These are phyloP conservation scores for Nicotiana knightiana DNA, from an alignment of 257 asterid genomes.

Conservation along the genomic window DNA sequence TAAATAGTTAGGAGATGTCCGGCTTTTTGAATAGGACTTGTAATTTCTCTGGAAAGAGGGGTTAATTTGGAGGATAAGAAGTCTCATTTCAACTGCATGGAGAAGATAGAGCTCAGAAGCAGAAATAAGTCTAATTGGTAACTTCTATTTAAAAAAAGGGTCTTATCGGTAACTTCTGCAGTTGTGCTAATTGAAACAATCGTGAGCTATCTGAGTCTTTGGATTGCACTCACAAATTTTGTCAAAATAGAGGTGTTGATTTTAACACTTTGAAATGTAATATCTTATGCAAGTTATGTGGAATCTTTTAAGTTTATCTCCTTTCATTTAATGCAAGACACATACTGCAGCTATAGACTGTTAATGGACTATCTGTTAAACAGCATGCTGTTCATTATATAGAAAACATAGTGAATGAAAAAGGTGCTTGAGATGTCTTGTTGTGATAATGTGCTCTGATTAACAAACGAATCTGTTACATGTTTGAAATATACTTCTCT, in stretches of 20 bases:
- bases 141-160: background rate
- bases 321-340: background rate
- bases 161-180: background rate
- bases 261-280: background rate
- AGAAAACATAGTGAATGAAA: background rate
- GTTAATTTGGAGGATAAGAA: background rate
- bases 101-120: background rate
- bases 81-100: background rate
- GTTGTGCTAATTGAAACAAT: background rate
- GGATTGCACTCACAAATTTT: background rate
- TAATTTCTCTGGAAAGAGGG: background rate
- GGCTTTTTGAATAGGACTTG: background rate
- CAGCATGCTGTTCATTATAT: background rate
- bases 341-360: background rate
- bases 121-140: background rate
- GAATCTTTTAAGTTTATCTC: background rate
- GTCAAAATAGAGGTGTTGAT: background rate
- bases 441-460: slow-evolving; percentile 5
- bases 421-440: background rate
- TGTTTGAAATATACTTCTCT: slow-evolving; percentile 1
- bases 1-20: background rate
- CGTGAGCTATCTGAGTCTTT: background rate
- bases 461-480: background rate
- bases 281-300: background rate
- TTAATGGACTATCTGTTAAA: background rate